Base-by-base conservation (phyloP, 228 moss, liverwort and hornwort genomes). In the Sphagnum fallax region DNA sequence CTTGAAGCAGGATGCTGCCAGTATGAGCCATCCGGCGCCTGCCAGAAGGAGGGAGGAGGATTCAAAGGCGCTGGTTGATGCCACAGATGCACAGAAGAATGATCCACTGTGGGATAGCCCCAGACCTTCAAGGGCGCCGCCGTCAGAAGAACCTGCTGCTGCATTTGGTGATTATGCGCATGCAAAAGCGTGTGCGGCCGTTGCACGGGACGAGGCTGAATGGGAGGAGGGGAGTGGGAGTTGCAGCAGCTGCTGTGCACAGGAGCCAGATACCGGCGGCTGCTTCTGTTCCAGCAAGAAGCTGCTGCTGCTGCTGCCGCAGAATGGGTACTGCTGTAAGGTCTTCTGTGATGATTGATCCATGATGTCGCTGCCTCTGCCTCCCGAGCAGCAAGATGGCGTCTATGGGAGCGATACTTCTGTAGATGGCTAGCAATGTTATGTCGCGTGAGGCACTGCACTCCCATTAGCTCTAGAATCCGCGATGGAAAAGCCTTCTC, bases 361-460 rank as follows among this genome's bases (percentile, higher is more conserved):
- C 32, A 32, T 94, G 94, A 98, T 0, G 92, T 87, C 5, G 94
- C 93, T 5, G 98, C 98, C 73, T 98, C 98, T 0, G 91, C 93
- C 73, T 98, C 98, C 16, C 98, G 82, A 5, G 98, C 98, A 14
- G 90, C 88, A 4, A 98, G 77, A 67, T 98, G 98, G 48, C 98
- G 86, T 64, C 94, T 87, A 72, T 98, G 98, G 5, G 98, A 98
- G 50, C 98, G 93, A 63, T 98, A 98, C 80, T 98, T 98, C 87
- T 98, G 94, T 81, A 98, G 73, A 74, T 98, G 98, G 10, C 94
- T 94, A 8, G 98, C 98, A 71, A 98, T 98, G 49, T 98, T 98
- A 69, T 98, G 98, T 4, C 98, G 90, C 59, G 98, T 98, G 68
- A 98, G 79, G 71, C 98, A 98, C 69, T 92, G 93, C 48, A 92